Base-by-base conservation (phyloP, 2,329 filamentous ascomycete species). In the Teratosphaeria gauchensis region DNA sequence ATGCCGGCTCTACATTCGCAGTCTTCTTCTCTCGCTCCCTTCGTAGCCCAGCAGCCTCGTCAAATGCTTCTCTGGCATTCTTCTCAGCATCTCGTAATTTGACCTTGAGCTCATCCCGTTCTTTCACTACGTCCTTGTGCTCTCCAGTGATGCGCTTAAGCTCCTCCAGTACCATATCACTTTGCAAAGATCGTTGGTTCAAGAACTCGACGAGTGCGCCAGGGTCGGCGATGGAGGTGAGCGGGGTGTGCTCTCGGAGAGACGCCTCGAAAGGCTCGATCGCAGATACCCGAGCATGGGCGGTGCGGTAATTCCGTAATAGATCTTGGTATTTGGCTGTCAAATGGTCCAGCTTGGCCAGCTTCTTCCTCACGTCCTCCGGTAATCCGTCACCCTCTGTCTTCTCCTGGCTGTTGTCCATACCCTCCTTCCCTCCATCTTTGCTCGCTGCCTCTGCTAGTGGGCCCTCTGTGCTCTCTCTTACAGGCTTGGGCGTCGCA, bases 201-300 rank as follows among this genome's bases (percentile, higher is more conserved):
- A 99, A 80, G 69, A 96, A 99, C 73, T 97, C 92, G 6, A 91
- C 83, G 35, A 99, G 79, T 1, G 91, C 87, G 56, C 84, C 83
- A 0, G 92, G 90, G 60, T 99, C 94, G 65, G 80, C 82, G 66
- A 99, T 96, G 16, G 90, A 92, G 4, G 89, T 89, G 38, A 97
- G 78, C 2, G 94, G 92, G 0, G 94, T 99, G 67, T 95, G 89
- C 71, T 99, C 94, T 66, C 90, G 89, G 7, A 99, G 80, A 0
- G 88, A 86, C 57, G 89, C 87, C 75, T 99, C 94, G 72, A 99
- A 99, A 0, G 90, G 88, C 69, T 97, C 94, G 68, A 97, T 95
- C 2, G 88, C 84, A 12, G 88, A 84, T 51, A 92, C 90, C 56
- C 91, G 86, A 59, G 89, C 84, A 76, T 99, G 92, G 19, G 94